Percentiles rank a stretch among this genome's conserved stretches.
Evolutionary conservation across 202 grass and related monocot species (phyloP).

Genomic region (Brachypodium distachyon): DNA sequence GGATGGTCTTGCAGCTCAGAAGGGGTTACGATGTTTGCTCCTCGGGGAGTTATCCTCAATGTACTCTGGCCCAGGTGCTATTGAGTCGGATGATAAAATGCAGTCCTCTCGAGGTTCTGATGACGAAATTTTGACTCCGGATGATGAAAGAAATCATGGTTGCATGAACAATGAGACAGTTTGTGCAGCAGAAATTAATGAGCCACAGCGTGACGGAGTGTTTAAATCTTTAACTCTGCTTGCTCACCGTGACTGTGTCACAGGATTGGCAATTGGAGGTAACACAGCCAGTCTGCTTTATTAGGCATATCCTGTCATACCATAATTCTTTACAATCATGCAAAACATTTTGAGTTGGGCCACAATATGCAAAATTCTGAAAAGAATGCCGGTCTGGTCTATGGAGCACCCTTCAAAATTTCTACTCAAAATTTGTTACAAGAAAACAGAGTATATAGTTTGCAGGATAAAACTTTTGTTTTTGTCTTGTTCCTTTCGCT

Average conservation of each 20-base stretch:
- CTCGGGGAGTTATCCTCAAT: slow-evolving; percentile 37
- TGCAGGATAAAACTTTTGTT: neutral
- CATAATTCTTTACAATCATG: neutral
- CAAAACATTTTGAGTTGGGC: neutral
- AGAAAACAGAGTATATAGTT: neutral
- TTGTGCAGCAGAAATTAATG: slow-evolving; percentile 10
- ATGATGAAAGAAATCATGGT: slow-evolving; percentile 4
- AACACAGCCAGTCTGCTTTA: neutral
- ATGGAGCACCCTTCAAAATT: neutral
- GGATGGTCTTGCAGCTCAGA: slow-evolving; percentile 29
- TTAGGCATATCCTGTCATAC: neutral
- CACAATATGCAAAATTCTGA: neutral
- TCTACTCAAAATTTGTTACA: neutral
- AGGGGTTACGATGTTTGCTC: slow-evolving; percentile 53
- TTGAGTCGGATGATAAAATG: slow-evolving; percentile 14
- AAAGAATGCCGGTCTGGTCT: neutral
- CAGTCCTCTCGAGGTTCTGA: slow-evolving; percentile 4
- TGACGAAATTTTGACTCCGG: slow-evolving; percentile 11
- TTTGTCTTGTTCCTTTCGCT: neutral
- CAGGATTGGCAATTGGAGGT: slow-evolving; percentile 83
- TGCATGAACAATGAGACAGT: neutral
- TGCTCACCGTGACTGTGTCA: slow-evolving; percentile 78
- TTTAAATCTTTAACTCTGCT: slow-evolving; percentile 42
- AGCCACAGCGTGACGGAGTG: neutral
- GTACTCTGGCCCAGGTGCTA: slow-evolving; percentile 1